These are phyloP conservation scores for Acephala macrosclerotiorum DNA, from an alignment of 2,329 filamentous ascomycete genomes.

Conservation along the genomic window DNA sequence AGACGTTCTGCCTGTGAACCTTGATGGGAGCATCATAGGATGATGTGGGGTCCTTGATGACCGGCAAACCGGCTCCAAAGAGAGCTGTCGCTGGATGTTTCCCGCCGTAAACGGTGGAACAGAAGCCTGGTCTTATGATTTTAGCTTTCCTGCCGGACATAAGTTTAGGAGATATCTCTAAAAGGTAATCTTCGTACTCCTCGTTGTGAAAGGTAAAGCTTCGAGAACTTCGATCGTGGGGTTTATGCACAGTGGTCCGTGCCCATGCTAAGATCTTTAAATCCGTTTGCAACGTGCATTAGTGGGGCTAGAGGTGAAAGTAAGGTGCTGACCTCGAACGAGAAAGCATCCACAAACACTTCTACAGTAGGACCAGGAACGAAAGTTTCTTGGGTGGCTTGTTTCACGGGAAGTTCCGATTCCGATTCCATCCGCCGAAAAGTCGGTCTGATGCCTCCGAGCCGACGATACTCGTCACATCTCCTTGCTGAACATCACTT, in stretches of 20 bases:
- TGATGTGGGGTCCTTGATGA: background rate
- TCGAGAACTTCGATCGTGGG: background rate
- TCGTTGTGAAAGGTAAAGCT: no score
- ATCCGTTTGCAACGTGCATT: background rate
- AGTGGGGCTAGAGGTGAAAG: background rate
- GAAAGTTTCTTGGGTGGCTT: no score
- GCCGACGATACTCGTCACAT: background rate
- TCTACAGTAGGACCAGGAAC: no score
- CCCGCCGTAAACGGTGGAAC: no score
- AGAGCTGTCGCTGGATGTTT: no score
- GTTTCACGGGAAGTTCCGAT: no score
- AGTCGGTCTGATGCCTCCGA: background rate
- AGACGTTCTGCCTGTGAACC: slow-evolving; percentile 4
- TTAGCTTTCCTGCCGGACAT: no score
- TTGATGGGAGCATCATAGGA: background rate
- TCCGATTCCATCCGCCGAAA: background rate
- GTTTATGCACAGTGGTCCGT: background rate
- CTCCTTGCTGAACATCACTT: background rate
- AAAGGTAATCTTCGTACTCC: no score
- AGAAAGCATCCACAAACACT: no score
- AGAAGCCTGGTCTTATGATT: no score
- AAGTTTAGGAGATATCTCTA: no score
- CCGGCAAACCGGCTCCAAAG: background rate
- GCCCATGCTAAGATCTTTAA: background rate
- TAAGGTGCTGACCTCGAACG: background rate